Base-by-base conservation (phyloP, 768 basidiomycete species). In the Termitomyces sp. region DNA sequence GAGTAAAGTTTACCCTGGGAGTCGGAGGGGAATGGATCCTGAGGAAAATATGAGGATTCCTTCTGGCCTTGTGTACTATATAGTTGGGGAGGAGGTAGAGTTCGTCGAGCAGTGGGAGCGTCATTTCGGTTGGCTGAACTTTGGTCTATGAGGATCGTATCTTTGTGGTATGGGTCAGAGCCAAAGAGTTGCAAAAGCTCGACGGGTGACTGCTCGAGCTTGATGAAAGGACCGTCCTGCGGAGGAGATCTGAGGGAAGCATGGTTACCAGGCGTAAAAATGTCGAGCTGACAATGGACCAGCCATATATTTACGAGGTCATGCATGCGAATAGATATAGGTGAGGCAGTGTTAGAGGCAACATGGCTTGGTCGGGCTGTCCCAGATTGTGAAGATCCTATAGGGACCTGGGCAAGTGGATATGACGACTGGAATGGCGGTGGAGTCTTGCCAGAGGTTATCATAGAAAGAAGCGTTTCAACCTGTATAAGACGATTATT, bases 401-500 rank as follows among this genome's bases (percentile, higher is more conserved):
- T 36, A 50, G 59, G 41, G 28, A 64, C 37, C 18, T 65, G 70
- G 39, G 63, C 66, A 15, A 69, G 63, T 3, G 72, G 74, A 64
- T 74, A 74, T 1, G 70, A 67, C 5, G 73, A 70, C 65, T 76
- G 69, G 59, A 76, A 76, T 10, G 72, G 65, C 6, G 71, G 68
- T 7, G 71, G 67, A 16, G 67, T 66, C 60, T 74, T 71, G 9
- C 77, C 77, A 42, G 73, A 67, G 5, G 76, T 75, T 5, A 85
- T 68, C 63, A 82, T 77, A 5, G 80, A 77, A 18, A 88, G 71
- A 45, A 80, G 73, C 2, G 82, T 72, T 71, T 92, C 90, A 60
- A 92, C 79, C 57, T 82, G 79, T 29, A 87, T 82, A 29, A 92
- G 77, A 13, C 90, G 82, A 69, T 92, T 92, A 66, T 92, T 88